Conservation (phyloP, 495 filamentous ascomycete species). For the Penicillium salamii region DNA sequence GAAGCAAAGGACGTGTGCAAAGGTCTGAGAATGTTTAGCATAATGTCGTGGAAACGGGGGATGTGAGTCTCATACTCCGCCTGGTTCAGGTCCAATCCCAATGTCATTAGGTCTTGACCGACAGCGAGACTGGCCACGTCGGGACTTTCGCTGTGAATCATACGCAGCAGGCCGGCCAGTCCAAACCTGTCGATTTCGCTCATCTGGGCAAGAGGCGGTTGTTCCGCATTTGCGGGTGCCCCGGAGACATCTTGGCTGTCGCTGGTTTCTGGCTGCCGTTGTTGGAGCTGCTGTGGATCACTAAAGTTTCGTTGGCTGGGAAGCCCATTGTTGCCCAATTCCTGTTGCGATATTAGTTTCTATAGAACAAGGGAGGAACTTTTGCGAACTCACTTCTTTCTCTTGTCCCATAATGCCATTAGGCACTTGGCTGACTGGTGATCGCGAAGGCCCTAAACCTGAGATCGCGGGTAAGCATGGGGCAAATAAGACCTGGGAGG, state of each 20-base stretch:
- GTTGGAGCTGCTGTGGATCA: conserved; percentile 35
- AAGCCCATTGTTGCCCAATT: conserved; percentile 33
- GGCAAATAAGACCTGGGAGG: neutral
- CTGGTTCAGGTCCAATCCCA: conserved; percentile 78
- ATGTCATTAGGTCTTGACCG: conserved; percentile 72
- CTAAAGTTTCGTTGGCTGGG: conserved; percentile 34
- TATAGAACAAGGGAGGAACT: neutral
- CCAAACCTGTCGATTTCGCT: conserved; percentile 76
- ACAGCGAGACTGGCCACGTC: conserved; percentile 72
- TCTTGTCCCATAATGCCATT: conserved; percentile 42
- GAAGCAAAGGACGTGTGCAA: conserved; percentile 64
- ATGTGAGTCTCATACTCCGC: conserved; percentile 66
- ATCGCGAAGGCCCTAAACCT: conserved; percentile 43
- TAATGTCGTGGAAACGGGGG: conserved; percentile 10
- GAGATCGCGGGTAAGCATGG: conserved; percentile 14
- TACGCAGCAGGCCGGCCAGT: conserved; percentile 70
- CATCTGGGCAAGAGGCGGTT: conserved; percentile 70
- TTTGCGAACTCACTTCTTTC: conserved; percentile 36
- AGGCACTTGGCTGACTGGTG: conserved; percentile 38
- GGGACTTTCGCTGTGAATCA: conserved; percentile 74
- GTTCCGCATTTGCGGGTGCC: conserved; percentile 41
- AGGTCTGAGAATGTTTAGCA: conserved; percentile 46
- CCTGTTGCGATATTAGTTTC: conserved; percentile 19
- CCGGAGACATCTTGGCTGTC: conserved; percentile 39
- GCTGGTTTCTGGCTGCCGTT: conserved; percentile 35